Evolutionary conservation across 768 basidiomycete species (phyloP).

Genomic region (Tulasnella sp.): DNA sequence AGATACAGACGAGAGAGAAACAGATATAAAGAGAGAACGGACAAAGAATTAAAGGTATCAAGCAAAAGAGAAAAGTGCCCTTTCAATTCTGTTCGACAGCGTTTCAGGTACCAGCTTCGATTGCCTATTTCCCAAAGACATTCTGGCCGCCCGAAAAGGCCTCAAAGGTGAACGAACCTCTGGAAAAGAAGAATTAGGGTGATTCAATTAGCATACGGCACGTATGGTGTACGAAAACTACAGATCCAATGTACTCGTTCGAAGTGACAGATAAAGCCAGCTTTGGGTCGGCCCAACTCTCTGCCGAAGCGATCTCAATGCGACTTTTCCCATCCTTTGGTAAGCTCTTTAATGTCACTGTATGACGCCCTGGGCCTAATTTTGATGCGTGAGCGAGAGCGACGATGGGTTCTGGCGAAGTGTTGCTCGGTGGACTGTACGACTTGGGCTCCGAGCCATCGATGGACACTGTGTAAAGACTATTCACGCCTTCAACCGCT

Average conservation of each 20-base stretch:
- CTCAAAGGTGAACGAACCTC: not conserved
- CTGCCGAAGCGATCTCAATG: constrained; percentile 10
- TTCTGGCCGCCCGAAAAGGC: not conserved
- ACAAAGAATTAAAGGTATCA: too few species aligned
- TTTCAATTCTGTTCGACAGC: not conserved
- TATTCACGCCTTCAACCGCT: not conserved
- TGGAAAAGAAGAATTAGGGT: not conserved
- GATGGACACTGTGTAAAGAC: not conserved
- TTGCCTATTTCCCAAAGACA: not conserved
- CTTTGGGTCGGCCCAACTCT: not conserved
- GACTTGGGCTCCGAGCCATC: not conserved
- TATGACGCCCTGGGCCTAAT: constrained; percentile 1
- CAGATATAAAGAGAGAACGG: too few species aligned
- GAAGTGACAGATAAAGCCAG: not conserved
- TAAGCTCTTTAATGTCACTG: constrained; percentile 6
- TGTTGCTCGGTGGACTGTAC: not conserved
- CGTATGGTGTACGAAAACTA: not conserved
- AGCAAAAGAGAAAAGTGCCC: too few species aligned
- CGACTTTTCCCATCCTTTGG: constrained; percentile 1
- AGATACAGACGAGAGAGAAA: too few species aligned
- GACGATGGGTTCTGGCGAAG: not conserved
- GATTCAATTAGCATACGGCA: not conserved
- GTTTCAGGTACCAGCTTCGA: not conserved
- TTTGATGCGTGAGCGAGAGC: constrained; percentile 12
- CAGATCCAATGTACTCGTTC: not conserved